Evolutionary conservation across 2,329 filamentous ascomycete genomes (phyloP), one percentile per base, ranked within the genome.

Genomic region (Ascocoryne sarcoides): DNA sequence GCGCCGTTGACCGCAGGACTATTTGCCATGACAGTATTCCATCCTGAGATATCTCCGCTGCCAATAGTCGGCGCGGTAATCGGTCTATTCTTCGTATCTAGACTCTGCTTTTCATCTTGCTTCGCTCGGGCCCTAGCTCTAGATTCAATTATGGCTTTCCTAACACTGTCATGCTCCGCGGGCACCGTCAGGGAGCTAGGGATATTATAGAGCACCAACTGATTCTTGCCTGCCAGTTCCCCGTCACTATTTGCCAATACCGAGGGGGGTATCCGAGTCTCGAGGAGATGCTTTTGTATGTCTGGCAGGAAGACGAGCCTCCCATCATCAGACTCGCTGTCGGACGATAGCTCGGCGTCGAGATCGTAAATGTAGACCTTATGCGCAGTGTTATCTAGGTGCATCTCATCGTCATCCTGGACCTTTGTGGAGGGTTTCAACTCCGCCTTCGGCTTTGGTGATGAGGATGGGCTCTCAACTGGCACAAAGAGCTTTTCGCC

Each of bases 351-450:
- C 64, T 96, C 90, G 53, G 83, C 83, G 58, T 94, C 88, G 8
- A 98, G 70, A 62, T 93, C 80, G 67, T 89, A 82, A 53, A 98
- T 88, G 69, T 92, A 95, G 45, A 95, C 78, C 57, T 83, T 85
- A 65, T 94, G 73, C 55, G 84, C 84, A 21, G 84, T 54, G 63
- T 95, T 82, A 64, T 96, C 89, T 45, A 96, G 60, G 42, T 83
- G 74, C 90, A 96, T 95, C 42, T 62, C 57, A 51, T 87, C 82
- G 47, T 75, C 66, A 15, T 58, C 57, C 35, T 50, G 38, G 33
- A 19, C 32, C 32, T 26, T 40, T 36, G 44, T 45, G 39, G 37
- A 47, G 40, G 47, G 12, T 32, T 40, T 38, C 12, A 47, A 23
- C 32, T 49, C 48, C 10, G 43, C 26, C 18, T 48, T 51, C 29